These are phyloP conservation scores for Chlorella sp. DNA, from an alignment of 139 green algal species.

Conservation along the genomic window DNA sequence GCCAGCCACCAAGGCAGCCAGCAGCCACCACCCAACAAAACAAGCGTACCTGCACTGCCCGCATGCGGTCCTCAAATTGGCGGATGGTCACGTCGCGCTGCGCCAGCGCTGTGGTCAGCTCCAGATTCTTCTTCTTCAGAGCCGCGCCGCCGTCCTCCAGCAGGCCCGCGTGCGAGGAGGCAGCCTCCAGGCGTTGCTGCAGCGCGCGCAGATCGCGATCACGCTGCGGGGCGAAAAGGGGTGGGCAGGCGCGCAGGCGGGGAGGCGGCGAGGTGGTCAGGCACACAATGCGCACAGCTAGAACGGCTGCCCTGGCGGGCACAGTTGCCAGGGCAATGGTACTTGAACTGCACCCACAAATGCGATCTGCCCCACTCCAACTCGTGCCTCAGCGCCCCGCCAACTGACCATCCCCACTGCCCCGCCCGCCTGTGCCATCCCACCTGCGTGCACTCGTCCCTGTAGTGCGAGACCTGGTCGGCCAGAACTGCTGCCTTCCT, in stretches of 20 bases:
- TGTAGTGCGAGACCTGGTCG: slow-evolving; percentile 10
- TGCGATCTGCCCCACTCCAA: no score
- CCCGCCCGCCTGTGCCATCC: no score
- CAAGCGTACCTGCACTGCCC: slow-evolving; percentile 9
- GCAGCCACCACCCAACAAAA: background rate
- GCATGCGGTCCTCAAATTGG: slow-evolving; percentile 16
- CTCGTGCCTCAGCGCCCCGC: no score
- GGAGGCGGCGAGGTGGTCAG: background rate
- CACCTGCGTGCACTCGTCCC: slow-evolving; percentile 16
- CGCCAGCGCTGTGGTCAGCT: slow-evolving; percentile 15
- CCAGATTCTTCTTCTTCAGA: background rate
- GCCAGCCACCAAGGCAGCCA: background rate
- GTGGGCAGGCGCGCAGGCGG: background rate
- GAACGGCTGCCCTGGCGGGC: background rate
- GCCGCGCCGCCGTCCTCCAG: background rate
- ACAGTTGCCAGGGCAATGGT: background rate
- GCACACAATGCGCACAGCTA: background rate
- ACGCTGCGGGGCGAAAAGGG: background rate
- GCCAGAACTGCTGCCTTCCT: background rate
- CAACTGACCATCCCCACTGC: no score
- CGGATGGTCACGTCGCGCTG: slow-evolving; percentile 6
- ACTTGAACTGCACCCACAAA: background rate
- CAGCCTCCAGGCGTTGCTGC: slow-evolving; percentile 5
- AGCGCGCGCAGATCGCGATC: slow-evolving; percentile 9
- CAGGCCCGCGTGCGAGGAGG: background rate